phyloP scores from a whole-genome alignment of 495 filamentous ascomycete species.

The Penicillium coprophilum region DNA sequence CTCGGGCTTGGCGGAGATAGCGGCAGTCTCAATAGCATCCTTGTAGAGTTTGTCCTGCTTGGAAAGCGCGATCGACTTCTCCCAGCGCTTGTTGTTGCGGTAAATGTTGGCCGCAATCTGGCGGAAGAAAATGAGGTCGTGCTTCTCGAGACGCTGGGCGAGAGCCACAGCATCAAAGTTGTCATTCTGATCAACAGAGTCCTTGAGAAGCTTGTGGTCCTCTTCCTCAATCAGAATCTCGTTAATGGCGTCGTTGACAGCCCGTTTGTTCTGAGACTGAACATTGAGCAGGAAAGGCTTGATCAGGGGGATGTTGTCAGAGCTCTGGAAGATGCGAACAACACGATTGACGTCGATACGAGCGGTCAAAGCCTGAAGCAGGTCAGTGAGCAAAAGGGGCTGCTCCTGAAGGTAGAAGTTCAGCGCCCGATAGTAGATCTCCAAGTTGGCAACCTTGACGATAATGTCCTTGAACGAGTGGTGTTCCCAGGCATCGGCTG shows the following conservation, averaged over 20 bases:
- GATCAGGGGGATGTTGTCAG: conserved; percentile 96
- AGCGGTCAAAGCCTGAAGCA: conserved; percentile 85
- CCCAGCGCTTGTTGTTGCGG: conserved; percentile 99
- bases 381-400: conserved; percentile 89
- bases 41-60: conserved; percentile 99
- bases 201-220: conserved; percentile 96
- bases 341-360: conserved; percentile 98
- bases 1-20: conserved; percentile 86
- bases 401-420: conserved; percentile 99
- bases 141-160: conserved; percentile 88
- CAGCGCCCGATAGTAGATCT: conserved; percentile 97
- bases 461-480: conserved; percentile 99
- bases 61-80: conserved; percentile 96
- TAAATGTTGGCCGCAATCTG: conserved; percentile 98
- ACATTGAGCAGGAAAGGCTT: conserved; percentile 99
- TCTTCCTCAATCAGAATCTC: conserved; percentile 98
- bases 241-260: conserved; percentile 98
- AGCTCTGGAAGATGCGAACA: conserved; percentile 96
- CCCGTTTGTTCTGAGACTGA: conserved; percentile 94
- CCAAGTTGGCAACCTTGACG: conserved; percentile 96
- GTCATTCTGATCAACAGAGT: conserved; percentile 97
- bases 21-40: conserved; percentile 98
- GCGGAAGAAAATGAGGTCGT: conserved; percentile 98
- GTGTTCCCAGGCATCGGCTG: conserved; percentile 98
- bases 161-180: conserved; percentile 98